These are phyloP conservation scores for Termitomyces sp. DNA, from an alignment of 768 basidiomycete genomes.

Conservation along the genomic window DNA sequence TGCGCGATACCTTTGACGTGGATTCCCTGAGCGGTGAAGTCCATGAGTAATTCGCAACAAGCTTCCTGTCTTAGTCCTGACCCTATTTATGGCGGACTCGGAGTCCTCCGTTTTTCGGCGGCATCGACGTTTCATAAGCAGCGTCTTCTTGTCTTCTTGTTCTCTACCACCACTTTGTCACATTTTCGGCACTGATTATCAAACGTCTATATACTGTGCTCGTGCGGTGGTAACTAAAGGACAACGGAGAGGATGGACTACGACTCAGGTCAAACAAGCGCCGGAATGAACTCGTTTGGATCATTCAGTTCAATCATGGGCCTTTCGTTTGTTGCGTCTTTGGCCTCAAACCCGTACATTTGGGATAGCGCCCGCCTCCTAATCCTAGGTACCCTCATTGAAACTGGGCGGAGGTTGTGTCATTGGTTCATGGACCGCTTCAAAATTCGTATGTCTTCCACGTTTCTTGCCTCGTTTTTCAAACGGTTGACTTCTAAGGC, in stretches of 20 bases:
- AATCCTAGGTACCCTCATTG: slow-evolving; percentile 33
- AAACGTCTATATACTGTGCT: neutral
- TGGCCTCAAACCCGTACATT: slow-evolving; percentile 22
- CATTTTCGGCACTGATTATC: neutral
- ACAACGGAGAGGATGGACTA: neutral
- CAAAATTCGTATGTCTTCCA: slow-evolving; percentile 30
- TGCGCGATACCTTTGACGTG: too few relatives aligned
- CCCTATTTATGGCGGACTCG: neutral
- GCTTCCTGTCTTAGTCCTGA: neutral
- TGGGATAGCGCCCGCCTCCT: slow-evolving; percentile 25
- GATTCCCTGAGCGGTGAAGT: too few relatives aligned
- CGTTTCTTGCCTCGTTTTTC: neutral
- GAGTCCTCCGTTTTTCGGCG: neutral
- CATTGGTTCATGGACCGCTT: slow-evolving; percentile 36
- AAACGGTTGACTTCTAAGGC: neutral
- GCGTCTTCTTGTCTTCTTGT: neutral
- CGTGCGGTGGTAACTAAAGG: neutral
- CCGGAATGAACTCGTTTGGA: neutral
- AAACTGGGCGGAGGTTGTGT: slow-evolving; percentile 35
- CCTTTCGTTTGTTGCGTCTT: slow-evolving; percentile 30
- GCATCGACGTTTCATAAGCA: neutral
- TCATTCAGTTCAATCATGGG: slow-evolving; percentile 29
- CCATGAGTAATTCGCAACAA: too few relatives aligned
- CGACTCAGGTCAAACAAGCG: neutral
- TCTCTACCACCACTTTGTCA: neutral